Evolutionary conservation across 1,284 basidiomycete species (phyloP).

Genomic region (Apiotrichum sp.): DNA sequence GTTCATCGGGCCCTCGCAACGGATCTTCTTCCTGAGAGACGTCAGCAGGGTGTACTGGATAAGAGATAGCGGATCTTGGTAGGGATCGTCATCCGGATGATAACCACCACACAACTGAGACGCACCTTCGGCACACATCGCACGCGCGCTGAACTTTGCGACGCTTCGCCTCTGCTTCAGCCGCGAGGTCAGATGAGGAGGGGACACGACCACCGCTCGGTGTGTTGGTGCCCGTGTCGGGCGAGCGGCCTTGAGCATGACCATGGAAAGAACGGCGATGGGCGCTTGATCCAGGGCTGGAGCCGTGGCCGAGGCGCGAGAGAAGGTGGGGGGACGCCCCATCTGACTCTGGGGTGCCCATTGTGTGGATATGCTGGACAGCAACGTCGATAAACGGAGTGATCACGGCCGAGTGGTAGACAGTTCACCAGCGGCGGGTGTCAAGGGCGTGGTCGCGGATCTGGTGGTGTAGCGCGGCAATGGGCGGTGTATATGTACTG

Average conservation of each 20-base stretch:
- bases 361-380: no score
- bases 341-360: background rate
- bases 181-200: conserved; percentile 12
- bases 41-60: background rate
- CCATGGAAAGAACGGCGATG: conserved; percentile 36
- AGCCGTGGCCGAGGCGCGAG: background rate
- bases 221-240: background rate
- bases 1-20: conserved; percentile 46
- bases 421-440: no score
- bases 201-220: conserved; percentile 1
- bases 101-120: no score
- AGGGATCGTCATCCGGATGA: no score
- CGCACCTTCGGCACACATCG: conserved; percentile 38
- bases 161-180: conserved; percentile 22
- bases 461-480: no score
- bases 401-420: no score
- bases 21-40: conserved; percentile 40
- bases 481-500: no score
- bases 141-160: conserved; percentile 41
- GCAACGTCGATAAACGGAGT: no score
- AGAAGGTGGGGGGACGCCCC: background rate
- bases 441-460: no score
- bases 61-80: background rate
- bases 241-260: conserved; percentile 22
- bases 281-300: conserved; percentile 3